Conservation (phyloP, 108 stramenopile genomes). For the Skeletonema tropicum region DNA sequence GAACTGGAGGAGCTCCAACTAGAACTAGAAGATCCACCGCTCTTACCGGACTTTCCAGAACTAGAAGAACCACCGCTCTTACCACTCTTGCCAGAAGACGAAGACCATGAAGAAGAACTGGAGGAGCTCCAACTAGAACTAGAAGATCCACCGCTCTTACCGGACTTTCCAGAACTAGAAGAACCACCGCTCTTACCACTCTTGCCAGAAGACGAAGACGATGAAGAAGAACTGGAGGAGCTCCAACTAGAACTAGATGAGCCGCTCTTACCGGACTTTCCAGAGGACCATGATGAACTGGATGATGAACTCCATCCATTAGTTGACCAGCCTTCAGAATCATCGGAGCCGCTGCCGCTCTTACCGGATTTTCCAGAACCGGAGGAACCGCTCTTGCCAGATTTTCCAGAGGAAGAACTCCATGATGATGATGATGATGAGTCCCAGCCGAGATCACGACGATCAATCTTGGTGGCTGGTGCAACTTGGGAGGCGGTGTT, state of each 20-base stretch:
- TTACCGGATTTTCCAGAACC: neutral
- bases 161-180: neutral
- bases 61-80: too few relatives aligned
- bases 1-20: too few relatives aligned
- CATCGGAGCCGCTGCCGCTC: neutral
- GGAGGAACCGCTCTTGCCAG: neutral
- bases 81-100: too few relatives aligned
- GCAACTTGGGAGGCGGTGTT: neutral
- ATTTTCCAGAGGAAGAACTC: neutral
- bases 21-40: too few relatives aligned
- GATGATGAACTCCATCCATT: neutral
- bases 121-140: too few relatives aligned
- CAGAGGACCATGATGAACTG: neutral
- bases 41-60: too few relatives aligned
- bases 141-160: neutral
- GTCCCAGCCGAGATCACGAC: neutral
- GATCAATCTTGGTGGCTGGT: neutral
- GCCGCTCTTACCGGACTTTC: neutral
- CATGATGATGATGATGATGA: neutral
- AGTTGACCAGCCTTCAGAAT: neutral
- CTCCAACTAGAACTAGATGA: neutral
- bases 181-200: too few relatives aligned
- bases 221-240: neutral
- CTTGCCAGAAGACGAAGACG: neutral
- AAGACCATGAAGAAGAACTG: too few relatives aligned